These are phyloP conservation scores for Musa schizocarpa DNA, from an alignment of 176 grass and related monocot genomes.

Conservation along the genomic window DNA sequence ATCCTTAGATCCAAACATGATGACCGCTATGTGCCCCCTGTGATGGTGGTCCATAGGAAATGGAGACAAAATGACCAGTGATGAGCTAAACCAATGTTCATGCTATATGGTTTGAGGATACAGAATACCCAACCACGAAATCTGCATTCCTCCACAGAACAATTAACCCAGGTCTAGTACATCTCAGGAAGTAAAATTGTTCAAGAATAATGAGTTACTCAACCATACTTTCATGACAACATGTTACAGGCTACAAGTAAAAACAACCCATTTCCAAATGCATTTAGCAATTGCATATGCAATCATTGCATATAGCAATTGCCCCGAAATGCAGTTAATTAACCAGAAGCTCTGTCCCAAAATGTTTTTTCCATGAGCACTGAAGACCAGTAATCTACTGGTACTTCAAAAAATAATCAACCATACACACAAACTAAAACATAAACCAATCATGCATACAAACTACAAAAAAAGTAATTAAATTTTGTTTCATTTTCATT, in stretches of 20 bases:
- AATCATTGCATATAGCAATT: not conserved
- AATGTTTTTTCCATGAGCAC: not conserved
- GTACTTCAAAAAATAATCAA: not conserved
- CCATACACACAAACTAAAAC: not conserved
- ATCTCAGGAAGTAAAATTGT: not conserved
- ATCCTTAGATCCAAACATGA: not conserved
- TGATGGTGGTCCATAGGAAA: too few species aligned
- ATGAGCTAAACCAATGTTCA: too few species aligned
- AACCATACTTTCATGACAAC: not conserved
- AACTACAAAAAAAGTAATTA: not conserved
- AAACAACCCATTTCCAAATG: too few species aligned
- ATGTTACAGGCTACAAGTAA: not conserved
- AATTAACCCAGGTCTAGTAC: not conserved
- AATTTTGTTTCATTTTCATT: not conserved
- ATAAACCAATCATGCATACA: not conserved
- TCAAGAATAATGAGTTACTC: not conserved
- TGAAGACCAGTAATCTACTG: not conserved
- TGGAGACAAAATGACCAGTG: too few species aligned
- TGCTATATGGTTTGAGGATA: not conserved
- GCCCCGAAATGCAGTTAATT: not conserved
- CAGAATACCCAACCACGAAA: not conserved
- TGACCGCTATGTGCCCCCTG: too few species aligned
- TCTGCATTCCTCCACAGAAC: not conserved
- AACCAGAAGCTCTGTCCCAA: not conserved
- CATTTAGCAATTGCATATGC: too few species aligned